Conservation (phyloP, 2,329 filamentous ascomycete genomes). For the Hypoxylon sp. region DNA sequence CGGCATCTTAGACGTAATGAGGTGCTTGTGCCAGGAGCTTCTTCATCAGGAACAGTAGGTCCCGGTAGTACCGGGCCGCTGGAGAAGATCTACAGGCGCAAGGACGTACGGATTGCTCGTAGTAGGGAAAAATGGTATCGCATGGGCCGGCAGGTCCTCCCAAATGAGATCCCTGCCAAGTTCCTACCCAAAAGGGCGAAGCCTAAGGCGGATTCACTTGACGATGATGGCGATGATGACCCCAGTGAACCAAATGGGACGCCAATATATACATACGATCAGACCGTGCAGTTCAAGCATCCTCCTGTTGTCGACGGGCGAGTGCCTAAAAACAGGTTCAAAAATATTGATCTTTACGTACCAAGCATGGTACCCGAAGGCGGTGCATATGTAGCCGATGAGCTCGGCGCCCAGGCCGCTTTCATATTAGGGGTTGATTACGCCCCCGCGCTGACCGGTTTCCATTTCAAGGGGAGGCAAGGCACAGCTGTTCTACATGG, state of each 20-base stretch:
- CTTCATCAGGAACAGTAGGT: slow-evolving; percentile 82
- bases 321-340: slow-evolving; percentile 91
- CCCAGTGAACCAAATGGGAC: slow-evolving; percentile 64
- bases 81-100: slow-evolving; percentile 85
- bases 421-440: slow-evolving; percentile 85
- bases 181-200: slow-evolving; percentile 70
- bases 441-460: slow-evolving; percentile 90
- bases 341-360: slow-evolving; percentile 94
- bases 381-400: slow-evolving; percentile 77
- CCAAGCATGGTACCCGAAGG: slow-evolving; percentile 90
- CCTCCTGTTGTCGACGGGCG: slow-evolving; percentile 81
- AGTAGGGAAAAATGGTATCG: slow-evolving; percentile 94
- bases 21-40: slow-evolving; percentile 79
- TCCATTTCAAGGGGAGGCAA: slow-evolving; percentile 86
- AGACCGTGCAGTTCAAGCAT: slow-evolving; percentile 81
- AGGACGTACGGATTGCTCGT: slow-evolving; percentile 82
- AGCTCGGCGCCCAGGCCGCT: slow-evolving; percentile 78
- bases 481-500: slow-evolving; percentile 88
- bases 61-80: slow-evolving; percentile 74
- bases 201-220: slow-evolving; percentile 55
- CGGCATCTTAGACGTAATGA: slow-evolving; percentile 87
- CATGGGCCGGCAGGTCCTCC: slow-evolving; percentile 82
- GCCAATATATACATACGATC: slow-evolving; percentile 72
- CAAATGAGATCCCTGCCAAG: slow-evolving; percentile 86
- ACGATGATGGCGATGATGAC: slow-evolving; percentile 56